Base-by-base conservation (phyloP, 2,329 filamentous ascomycete species). In the Neonectria sp. region DNA sequence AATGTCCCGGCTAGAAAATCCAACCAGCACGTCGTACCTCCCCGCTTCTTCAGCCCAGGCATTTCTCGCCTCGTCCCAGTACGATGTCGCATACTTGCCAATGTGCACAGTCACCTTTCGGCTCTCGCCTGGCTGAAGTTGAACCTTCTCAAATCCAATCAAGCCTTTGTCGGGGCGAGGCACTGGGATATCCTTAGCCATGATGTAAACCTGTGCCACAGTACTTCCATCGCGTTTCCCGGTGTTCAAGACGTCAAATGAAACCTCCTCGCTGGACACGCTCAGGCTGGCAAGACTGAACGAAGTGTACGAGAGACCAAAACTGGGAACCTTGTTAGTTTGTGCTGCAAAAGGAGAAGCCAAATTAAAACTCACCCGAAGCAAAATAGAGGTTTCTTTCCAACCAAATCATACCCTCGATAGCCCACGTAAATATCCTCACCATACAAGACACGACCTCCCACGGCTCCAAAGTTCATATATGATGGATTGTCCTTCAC, bases 361-460 rank as follows among this genome's bases (percentile, higher is more conserved):
- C 72, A 77, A 95, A 95, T 80, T 95, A 95, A 17, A 91, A 93
- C 1, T 96, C 84, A 2, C 93, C 94, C 75, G 94, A 90, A 12
- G 93, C 93, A 77, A 97, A 97, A 63, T 91, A 87, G 80, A 95
- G 95, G 31, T 92, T 86, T 0, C 91, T 88, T 1, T 86, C 83
- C 6, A 17, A 87, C 85, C 74, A 88, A 91, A 76, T 96, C 93
- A 78, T 94, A 95, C 83, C 90, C 94, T 24, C 93, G 86, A 81
- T 96, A 59, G 4, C 56, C 56, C 12, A 59, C 21, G 24, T 59
- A 59, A 21, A 59, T 59, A 21, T 51, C 56, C 27, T 59, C 56
- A 13, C 56, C 45, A 6, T 59, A 59, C 5, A 59, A 21, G 6
- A 35, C 37, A 21, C 56, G 56, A 31, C 56, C 56, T n/a, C 45